Base-by-base conservation (phyloP, 768 basidiomycete genomes). In the Lactarius tabidus region DNA sequence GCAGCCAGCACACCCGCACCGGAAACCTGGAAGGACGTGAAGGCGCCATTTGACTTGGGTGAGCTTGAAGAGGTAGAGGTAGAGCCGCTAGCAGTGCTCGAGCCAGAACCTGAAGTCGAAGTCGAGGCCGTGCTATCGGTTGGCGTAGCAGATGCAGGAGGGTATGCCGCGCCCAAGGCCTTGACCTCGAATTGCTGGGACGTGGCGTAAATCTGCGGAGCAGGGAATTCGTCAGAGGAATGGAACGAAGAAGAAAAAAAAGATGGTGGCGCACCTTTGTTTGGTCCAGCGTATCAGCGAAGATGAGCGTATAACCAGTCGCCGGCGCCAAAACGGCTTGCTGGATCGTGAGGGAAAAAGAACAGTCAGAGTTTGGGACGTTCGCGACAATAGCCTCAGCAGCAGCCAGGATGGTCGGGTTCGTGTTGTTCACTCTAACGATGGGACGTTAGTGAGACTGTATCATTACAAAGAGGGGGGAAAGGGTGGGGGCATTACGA, bases 121-220 rank as follows among this genome's bases (percentile, higher is more conserved):
- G 45, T 35, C 6, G 66, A 43, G 23, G 62, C 64, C 36, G 72
- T 57, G 14, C 71, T 48, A 31, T 67, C 69, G 6, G 76, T 68
- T 26, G 76, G 72, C 20, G 76, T 72, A 17, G 78, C 74, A 23
- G 75, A 70, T 23, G 82, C 63, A 4, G 74, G 55, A 12, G 86
- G 85, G 70, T 85, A 89, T 15, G 77, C 9, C 39, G 87, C 78
- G 57, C 84, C 85, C 36, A 76, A 66, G 7, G 85, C 71, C 72
- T 85, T 84, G 74, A 91, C 80, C 72, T 85, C 82, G 74, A 91
- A 91, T 5, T 75, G 72, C 62, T 79, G 55, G 31, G 86, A 84
- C 41, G 73, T 71, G 15, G 85, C 85, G 66, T 79, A 89, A 61
- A 90, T 64, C 85, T 91, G 67, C 26, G 18, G 26, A 62, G 57